Evolutionary conservation across 2,329 filamentous ascomycete genomes (phyloP), one percentile per base, ranked within the genome.

Genomic region (Torrubiella hemipterigena): DNA sequence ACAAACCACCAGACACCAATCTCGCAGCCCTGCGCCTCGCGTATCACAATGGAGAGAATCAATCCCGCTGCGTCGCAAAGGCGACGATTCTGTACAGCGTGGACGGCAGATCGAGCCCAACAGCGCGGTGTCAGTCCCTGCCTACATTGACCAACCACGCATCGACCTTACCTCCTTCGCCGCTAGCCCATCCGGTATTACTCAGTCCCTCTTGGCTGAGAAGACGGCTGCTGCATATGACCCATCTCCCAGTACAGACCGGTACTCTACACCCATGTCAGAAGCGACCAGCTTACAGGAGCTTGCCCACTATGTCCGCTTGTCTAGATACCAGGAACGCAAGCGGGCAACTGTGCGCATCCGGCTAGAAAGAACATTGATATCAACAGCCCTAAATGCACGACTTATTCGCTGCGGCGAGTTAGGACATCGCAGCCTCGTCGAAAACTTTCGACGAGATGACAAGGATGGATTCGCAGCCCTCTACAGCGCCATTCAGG

Each of bases 311-410:
- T 58, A 87, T 45, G 79, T 85, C 41, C 75, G 81, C 38, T 63
- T 86, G 39, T 81, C 81, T 50, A 81, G 77, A 47, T 85, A 86
- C 52, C 82, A 89, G 56, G 78, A 84, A 64, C 79, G 80, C 63
- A 81, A 83, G 64, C 74, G 81, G 57, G 67, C 71, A 41, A 77
- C 79, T 49, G 81, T 77, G 27, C 70, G 82, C 42, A 65, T 81
- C 41, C 77, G 81, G 35, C 66, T 91, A 32, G 80, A 86, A 51
- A 69, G 78, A 48, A 81, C 73, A 48, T 62, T 87, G 38, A 72
- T 87, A 32, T 81, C 79, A 14, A 82, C 78, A 26, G 81, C 81
- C 23, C 63, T 86, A 36, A 83, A 77, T 41, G 74, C 79, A 37
- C 78, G 83, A 34, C 63, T 89, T 49, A 76, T 77, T 44, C 73